Evolutionary conservation across 345 rosid species (phyloP).

Genomic region (Heritiera littoralis): DNA sequence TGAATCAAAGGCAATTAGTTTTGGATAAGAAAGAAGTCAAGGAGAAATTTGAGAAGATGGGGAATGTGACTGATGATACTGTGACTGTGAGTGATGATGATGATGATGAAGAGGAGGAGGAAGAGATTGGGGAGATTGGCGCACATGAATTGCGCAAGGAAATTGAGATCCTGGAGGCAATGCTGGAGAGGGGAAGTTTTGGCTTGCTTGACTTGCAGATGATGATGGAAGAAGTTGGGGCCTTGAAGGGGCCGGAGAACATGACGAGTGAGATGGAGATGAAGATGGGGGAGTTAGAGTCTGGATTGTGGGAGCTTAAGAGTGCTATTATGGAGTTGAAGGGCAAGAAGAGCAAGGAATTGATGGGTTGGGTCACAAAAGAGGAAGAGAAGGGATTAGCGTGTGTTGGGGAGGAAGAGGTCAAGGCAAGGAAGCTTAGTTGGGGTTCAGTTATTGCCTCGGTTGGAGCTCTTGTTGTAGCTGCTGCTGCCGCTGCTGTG

Average conservation of each 20-base stretch:
- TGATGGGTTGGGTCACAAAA: not conserved
- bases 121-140: not conserved
- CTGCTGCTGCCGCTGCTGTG: not conserved
- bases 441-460: slow-evolving; percentile 12
- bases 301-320: not conserved
- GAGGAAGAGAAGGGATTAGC: not conserved
- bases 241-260: not conserved
- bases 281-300: slow-evolving; percentile 1
- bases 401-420: not conserved
- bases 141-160: not conserved
- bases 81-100: not conserved
- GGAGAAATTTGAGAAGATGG: not conserved
- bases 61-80: too few relatives aligned
- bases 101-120: not conserved
- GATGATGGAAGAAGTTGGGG: not conserved
- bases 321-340: slow-evolving; percentile 17
- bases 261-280: not conserved
- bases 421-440: not conserved
- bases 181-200: slow-evolving; percentile 16
- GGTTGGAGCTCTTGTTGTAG: not conserved
- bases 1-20: not conserved
- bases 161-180: slow-evolving; percentile 13
- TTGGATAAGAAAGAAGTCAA: not conserved
- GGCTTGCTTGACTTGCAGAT: not conserved
- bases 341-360: slow-evolving; percentile 14